Evolutionary conservation across 331 rosid genomes (phyloP).

Genomic region (Cydonia oblonga): DNA sequence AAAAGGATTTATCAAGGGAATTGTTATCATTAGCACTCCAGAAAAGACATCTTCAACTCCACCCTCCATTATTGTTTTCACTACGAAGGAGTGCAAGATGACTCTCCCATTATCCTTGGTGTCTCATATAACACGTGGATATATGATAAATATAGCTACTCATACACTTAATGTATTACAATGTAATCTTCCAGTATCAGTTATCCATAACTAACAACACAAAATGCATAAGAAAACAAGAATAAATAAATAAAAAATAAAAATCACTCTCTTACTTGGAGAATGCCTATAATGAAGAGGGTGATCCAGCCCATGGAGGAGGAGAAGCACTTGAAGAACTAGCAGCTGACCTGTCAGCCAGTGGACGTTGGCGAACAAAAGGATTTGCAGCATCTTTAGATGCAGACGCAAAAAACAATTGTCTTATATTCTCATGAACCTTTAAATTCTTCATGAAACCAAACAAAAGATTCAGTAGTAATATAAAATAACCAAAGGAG

Average conservation of each 20-base stretch:
- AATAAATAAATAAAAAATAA: too few relatives aligned
- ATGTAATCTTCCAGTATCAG: neutral
- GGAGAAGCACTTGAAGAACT: constrained; percentile 61
- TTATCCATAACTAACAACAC: neutral
- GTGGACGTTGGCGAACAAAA: constrained; percentile 85
- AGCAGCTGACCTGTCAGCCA: constrained; percentile 58
- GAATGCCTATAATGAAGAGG: constrained; percentile 41
- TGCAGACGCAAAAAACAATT: constrained; percentile 54
- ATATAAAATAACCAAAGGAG: neutral
- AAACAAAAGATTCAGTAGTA: constrained; percentile 7
- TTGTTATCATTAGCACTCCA: too few relatives aligned
- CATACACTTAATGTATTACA: neutral
- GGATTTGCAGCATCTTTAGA: constrained; percentile 81
- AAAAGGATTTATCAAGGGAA: neutral
- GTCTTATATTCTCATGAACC: constrained; percentile 84
- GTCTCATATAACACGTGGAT: neutral
- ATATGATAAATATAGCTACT: neutral
- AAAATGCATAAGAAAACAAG: neutral
- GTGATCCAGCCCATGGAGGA: constrained; percentile 67
- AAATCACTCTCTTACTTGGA: constrained; percentile 36
- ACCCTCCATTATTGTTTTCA: too few relatives aligned
- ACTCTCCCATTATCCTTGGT: too few relatives aligned
- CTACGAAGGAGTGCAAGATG: too few relatives aligned
- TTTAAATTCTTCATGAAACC: constrained; percentile 58
- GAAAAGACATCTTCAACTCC: too few relatives aligned